Base-by-base conservation (phyloP, 2,329 filamentous ascomycete species). In the Ophiostoma angusticollis region DNA sequence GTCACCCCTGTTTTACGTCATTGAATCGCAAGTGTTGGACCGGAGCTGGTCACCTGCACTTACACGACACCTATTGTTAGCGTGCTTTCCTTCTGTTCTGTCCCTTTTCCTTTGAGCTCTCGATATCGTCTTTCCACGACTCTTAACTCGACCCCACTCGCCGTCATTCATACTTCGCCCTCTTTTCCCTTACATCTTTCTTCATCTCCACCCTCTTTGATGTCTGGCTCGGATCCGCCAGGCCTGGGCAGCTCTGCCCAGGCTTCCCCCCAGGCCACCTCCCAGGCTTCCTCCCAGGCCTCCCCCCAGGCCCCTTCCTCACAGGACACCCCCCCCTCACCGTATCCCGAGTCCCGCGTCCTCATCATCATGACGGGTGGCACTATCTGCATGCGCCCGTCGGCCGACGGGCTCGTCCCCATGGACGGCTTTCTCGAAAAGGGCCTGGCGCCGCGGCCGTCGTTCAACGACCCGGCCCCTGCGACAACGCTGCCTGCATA, bases 301-400 rank as follows among this genome's bases (percentile, higher is more conserved):
- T 14, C 2, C 7, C 23, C 4, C 9, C 24, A n/a, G 22, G 18
- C 9, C 19, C 14, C 3, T 33, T 33, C 7, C 13, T 14, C 13
- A n/a, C 9, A 23, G 25, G 28, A 25, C 9, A 4, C 28, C 6
- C 21, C 16, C n/a, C 50, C 27, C 2, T 37, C 35, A 3, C 35
- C 54, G 8, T 66, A 67, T 42, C 80, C 80, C 9, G 84, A 93
- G 57, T 84, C 84, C 18, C 71, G 83, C 42, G 82, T 95, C 11
- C 68, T 95, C 47, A 81, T 94, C 52, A 84, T 94, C 58, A 89
- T 93, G 65, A 94, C 87, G 11, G 86, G 84, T 44, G 82, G 81
- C 31, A 86, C 81, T 6, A 94, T 94, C 52, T 94, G 85, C 62
- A 94, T 95, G 87, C 77, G 80, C 54, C 79, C 78, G 39, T 85